Conservation (phyloP, 192 early-diverging fungal species). For the Jimgerdemannia lactiflua region DNA sequence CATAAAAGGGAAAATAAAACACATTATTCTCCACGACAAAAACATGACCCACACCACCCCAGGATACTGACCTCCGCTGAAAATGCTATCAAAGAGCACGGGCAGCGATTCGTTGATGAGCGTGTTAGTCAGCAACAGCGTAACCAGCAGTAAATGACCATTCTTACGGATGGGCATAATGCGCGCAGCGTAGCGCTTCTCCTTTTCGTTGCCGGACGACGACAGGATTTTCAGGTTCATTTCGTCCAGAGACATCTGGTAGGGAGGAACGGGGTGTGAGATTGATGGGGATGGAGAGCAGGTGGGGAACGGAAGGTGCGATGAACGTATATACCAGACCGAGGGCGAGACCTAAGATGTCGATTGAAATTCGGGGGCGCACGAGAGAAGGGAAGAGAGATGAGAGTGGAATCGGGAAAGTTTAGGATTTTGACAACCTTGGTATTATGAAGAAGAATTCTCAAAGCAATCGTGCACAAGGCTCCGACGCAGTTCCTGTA, state of each 20-base stretch:
- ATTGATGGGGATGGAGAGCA: not conserved
- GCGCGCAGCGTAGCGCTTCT: constrained; percentile 67
- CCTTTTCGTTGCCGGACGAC: constrained; percentile 63
- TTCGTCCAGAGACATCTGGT: constrained; percentile 74
- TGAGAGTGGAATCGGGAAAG: too few relatives aligned
- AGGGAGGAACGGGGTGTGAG: constrained; percentile 13
- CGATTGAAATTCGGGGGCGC: not conserved
- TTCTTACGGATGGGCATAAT: constrained; percentile 88
- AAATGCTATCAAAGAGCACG: constrained; percentile 67
- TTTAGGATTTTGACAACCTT: not conserved
- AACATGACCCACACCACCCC: not conserved
- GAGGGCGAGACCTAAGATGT: constrained; percentile 31
- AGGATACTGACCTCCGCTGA: constrained; percentile 48
- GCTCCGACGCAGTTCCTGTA: too few relatives aligned
- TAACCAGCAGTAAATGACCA: constrained; percentile 84
- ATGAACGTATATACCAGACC: constrained; percentile 29
- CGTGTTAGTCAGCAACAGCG: constrained; percentile 84
- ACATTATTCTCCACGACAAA: constrained; percentile 31
- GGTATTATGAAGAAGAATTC: too few relatives aligned
- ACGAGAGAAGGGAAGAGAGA: too few relatives aligned
- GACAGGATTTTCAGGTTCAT: constrained; percentile 78
- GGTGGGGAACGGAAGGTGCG: not conserved
- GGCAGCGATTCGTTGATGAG: constrained; percentile 91
- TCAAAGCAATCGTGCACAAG: too few relatives aligned
- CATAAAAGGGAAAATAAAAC: too few relatives aligned